These are phyloP conservation scores for Hyaloscypha finlandica DNA, from an alignment of 495 filamentous ascomycete genomes.

Conservation along the genomic window DNA sequence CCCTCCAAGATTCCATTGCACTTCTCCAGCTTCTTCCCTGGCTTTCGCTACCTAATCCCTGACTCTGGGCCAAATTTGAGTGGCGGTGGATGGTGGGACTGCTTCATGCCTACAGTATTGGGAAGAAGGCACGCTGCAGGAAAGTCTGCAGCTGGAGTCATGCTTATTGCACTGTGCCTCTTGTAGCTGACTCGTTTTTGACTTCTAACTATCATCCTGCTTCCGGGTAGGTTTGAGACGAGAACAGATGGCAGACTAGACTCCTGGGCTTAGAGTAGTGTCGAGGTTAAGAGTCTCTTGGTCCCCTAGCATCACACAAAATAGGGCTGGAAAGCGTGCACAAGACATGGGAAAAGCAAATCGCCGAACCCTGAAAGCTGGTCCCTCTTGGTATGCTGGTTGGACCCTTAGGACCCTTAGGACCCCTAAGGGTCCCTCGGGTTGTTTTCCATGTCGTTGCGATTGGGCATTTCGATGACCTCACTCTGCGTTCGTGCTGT, in stretches of 20 bases:
- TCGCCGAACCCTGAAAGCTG: not conserved
- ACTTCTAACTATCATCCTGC: not conserved
- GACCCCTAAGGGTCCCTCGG: not conserved
- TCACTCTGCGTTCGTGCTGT: constrained; percentile 6
- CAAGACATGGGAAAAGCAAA: not conserved
- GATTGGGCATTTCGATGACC: constrained; percentile 1
- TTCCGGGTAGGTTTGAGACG: not conserved
- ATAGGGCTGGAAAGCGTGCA: not conserved
- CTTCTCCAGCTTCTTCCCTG: not conserved
- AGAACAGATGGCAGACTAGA: not conserved
- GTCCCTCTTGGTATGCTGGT: not conserved
- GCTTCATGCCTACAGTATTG: not conserved
- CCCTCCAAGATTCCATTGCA: not conserved
- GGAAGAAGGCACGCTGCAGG: not conserved
- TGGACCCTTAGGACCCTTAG: not conserved
- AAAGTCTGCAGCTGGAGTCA: not conserved
- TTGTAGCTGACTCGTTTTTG: not conserved
- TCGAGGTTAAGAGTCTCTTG: not conserved
- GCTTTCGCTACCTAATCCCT: not conserved
- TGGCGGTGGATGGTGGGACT: not conserved
- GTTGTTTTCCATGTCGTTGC: constrained; percentile 1
- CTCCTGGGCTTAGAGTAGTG: not conserved
- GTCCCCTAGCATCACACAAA: not conserved
- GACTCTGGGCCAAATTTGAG: not conserved
- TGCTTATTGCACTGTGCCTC: not conserved